phyloP scores from a whole-genome alignment of 352 stramenopile genomes.

The Phytophthora tentaculata region DNA sequence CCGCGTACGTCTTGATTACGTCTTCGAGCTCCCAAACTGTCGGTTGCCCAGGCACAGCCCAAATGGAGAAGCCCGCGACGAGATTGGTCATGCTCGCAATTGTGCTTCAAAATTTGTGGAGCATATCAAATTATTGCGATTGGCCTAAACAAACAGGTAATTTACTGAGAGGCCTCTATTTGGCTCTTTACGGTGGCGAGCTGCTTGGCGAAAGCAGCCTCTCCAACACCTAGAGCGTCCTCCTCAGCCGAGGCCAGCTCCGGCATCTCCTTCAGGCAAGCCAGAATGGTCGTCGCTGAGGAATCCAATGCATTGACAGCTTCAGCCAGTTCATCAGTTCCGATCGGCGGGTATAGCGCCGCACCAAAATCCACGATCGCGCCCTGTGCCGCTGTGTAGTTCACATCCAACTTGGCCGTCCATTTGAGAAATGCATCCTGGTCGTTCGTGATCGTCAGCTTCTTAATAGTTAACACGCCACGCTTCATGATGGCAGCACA shows the following conservation, averaged over 20 bases:
- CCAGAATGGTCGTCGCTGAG: slow-evolving; percentile 46
- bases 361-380: slow-evolving; percentile 83
- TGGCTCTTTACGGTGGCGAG: slow-evolving; percentile 59
- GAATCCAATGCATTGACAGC: slow-evolving; percentile 46
- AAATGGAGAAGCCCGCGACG: slow-evolving; percentile 70
- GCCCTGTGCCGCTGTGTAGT: slow-evolving; percentile 68
- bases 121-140: slow-evolving; percentile 2
- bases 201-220: slow-evolving; percentile 64
- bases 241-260: slow-evolving; percentile 47
- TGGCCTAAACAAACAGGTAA: slow-evolving; percentile 18
- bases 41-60: slow-evolving; percentile 45
- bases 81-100: slow-evolving; percentile 32
- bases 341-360: slow-evolving; percentile 80
- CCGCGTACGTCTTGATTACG: slow-evolving; percentile 47
- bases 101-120: neutral
- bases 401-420: slow-evolving; percentile 69
- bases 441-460: slow-evolving; percentile 62
- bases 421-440: slow-evolving; percentile 70
- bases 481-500: slow-evolving; percentile 78
- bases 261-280: slow-evolving; percentile 58
- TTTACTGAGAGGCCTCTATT: slow-evolving; percentile 57
- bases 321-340: slow-evolving; percentile 57
- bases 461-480: slow-evolving; percentile 83
- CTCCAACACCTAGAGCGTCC: slow-evolving; percentile 49
- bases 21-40: slow-evolving; percentile 29